phyloP scores from a whole-genome alignment of 805 yeast species.

The Lipomyces chichibuensis region DNA sequence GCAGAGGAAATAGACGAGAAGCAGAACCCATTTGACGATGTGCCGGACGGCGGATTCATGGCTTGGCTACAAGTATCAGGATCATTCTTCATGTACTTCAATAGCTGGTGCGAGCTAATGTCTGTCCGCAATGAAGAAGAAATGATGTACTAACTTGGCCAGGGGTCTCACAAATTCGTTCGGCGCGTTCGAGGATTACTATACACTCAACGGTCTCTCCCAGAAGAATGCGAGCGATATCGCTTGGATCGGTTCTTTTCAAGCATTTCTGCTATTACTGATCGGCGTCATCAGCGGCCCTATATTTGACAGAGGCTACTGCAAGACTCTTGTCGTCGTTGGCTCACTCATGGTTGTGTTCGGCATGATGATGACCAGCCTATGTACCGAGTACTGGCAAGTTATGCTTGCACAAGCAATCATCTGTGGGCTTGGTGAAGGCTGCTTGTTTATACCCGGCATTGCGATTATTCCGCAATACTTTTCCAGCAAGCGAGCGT shows the following conservation, averaged over 20 bases:
- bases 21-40: constrained; percentile 4
- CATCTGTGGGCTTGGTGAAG: constrained; percentile 53
- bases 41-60: constrained; percentile 26
- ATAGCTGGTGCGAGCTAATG: constrained; percentile 20
- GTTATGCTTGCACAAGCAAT: constrained; percentile 58
- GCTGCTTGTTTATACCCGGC: constrained; percentile 51
- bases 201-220: constrained; percentile 34
- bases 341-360: constrained; percentile 38
- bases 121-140: not conserved
- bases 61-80: constrained; percentile 31
- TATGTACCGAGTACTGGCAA: constrained; percentile 53
- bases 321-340: constrained; percentile 33
- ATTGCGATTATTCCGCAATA: constrained; percentile 53
- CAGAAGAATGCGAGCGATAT: constrained; percentile 38
- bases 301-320: constrained; percentile 41
- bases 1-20: not conserved
- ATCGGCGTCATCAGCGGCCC: constrained; percentile 41
- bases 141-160: not conserved
- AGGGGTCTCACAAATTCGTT: constrained; percentile 50
- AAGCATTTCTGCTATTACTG: constrained; percentile 39
- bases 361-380: constrained; percentile 43
- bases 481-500: constrained; percentile 49
- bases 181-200: constrained; percentile 41
- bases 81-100: constrained; percentile 17
- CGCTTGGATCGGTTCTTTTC: constrained; percentile 45